Evolutionary conservation across 495 filamentous ascomycete species (phyloP), one percentile per base, ranked within the genome.

Genomic region (Polyplosphaeria fusca): DNA sequence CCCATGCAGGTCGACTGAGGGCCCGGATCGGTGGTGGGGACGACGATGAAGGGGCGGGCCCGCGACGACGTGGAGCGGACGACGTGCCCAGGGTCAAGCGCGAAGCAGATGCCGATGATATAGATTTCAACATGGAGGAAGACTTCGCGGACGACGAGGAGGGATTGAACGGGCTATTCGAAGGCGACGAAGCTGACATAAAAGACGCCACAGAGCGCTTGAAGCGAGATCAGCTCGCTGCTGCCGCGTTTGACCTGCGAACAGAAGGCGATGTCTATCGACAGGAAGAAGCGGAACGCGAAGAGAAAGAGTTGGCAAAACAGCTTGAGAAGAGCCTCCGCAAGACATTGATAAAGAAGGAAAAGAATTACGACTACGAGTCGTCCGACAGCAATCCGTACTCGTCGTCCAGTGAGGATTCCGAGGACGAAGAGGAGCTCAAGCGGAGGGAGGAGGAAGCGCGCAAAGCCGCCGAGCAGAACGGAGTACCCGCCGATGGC

Each of bases 101-200:
- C 35, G 62, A 60, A 39, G 80, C 82, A 50, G 85, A 88, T 55
- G 64, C 61, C 5, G 70, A 75, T 37, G 72, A 73, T 43, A 69
- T 75, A 40, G 72, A 75, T 44, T 73, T 67, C 52, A 67, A 75
- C 25, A 23, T 61, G 39, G 61, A 70, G 27, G 70, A 70, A 11
- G 72, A 72, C 27, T 91, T 91, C 64, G 82, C 85, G 11, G 87
- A 97, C 65, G 93, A 98, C 65, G 93, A 98, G 66, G 93, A 96
- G 44, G 62, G 62, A 25, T 13, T 65, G 41, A 86, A 88, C 12
- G 75, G 76, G 47, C 79, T 94, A 38, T 88, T 94, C 67, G 84
- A 85, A 50, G 87, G 90, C 9, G 73, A 82, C 42, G 89, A 96
- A 47, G 88, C 94, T 57, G 90, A 96, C 38, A 74, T 82, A 0